phyloP scores from a whole-genome alignment of 306 rosid genomes.

The Vicia faba region DNA sequence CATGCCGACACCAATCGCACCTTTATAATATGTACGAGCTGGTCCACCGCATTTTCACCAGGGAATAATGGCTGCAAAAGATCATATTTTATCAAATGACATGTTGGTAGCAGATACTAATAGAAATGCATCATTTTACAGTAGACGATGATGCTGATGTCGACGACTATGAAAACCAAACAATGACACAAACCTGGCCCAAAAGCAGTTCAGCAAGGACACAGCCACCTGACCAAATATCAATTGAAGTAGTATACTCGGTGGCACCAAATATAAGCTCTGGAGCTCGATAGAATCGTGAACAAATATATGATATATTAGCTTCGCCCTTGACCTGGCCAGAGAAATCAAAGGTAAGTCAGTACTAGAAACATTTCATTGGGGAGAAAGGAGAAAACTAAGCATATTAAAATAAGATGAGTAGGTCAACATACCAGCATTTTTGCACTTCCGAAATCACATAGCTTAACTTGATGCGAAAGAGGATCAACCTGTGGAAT shows the following conservation, averaged over 20 bases:
- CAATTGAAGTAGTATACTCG: slow-evolving; percentile 92
- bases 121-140: slow-evolving; percentile 19
- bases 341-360: slow-evolving; percentile 23
- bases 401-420: slow-evolving; percentile 28
- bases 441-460: slow-evolving; percentile 99
- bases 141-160: background rate
- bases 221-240: slow-evolving; percentile 99
- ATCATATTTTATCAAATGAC: slow-evolving; percentile 24
- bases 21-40: slow-evolving; percentile 96
- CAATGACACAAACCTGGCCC: slow-evolving; percentile 73
- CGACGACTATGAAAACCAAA: background rate
- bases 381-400: slow-evolving; percentile 1
- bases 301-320: slow-evolving; percentile 91
- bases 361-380: slow-evolving; percentile 28
- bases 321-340: slow-evolving; percentile 88
- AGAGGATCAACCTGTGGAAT: slow-evolving; percentile 88
- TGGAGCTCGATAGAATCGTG: slow-evolving; percentile 95
- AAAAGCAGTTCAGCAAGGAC: slow-evolving; percentile 97
- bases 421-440: slow-evolving; percentile 67
- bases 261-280: slow-evolving; percentile 98
- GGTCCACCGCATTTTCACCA: slow-evolving; percentile 94
- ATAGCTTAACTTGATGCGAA: slow-evolving; percentile 92
- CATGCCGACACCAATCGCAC: slow-evolving; percentile 40
- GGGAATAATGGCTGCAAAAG: slow-evolving; percentile 89
- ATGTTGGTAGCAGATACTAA: slow-evolving; percentile 6